Evolutionary conservation across 331 rosid species (phyloP), one percentile per base, ranked within the genome.

Genomic region (Telfairia occidentalis): DNA sequence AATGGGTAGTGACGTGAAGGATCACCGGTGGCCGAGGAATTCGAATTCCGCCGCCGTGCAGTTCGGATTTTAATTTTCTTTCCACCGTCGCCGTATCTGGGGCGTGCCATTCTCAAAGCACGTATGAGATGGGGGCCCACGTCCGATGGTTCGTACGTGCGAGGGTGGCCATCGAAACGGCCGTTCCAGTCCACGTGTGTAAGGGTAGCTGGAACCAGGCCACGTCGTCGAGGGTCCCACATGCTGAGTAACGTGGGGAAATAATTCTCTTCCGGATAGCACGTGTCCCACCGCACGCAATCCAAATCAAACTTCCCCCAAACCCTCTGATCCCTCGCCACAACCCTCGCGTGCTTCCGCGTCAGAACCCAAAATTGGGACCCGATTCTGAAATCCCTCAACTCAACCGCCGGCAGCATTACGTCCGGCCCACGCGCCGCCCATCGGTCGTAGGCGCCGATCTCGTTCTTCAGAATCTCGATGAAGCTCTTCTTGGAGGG

Each of bases 301-400:
- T 92, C 86, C 12, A 86, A 67, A 26, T 50, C 69, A 71, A 89
- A 92, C 81, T 88, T 90, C 0, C 86, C 52, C 97, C 82, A 86
- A 11, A 84, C 42, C 73, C 28, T 66, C 11, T 37, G 40, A 66
- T 92, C 97, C 0, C 75, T 53, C 3, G 78, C 87, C 0, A 90
- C 89, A 0, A 81, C 35, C 81, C 86, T 66, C 13, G 94, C 97
- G 77, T 89, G 97, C 85, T 84, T 85, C 15, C 96, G 89, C 66
- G 89, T 92, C 70, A 88, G 35, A 0, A 84, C 85, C 96, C 94
- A 92, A 2, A 92, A 92, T 74, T 88, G 96, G 6, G 97, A 92
- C 81, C 96, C 88, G 0, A 89, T 83, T 8, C 90, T 90, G 12
- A 89, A 85, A 1, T 89, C 83, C 78, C 82, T 90, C 7, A 86